Evolutionary conservation across 495 filamentous ascomycete species (phyloP), one percentile per base, ranked within the genome.

Genomic region (Aspergillus sclerotioniger): DNA sequence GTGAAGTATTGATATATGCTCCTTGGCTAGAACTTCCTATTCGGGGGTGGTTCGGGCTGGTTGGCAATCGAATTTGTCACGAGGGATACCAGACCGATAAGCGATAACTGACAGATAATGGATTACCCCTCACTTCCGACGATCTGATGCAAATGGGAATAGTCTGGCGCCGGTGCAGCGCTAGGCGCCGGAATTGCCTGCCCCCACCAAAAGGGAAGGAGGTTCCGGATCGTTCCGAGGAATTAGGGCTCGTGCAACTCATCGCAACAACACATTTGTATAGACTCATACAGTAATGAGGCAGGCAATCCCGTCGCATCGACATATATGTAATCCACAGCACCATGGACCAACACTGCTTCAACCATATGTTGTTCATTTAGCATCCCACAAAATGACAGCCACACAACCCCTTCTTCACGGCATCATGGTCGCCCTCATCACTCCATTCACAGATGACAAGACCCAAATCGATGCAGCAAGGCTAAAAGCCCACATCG

Each of bases 381-480:
- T n/a, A n/a, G n/a, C 33, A 21, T 39, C 35, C 8, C 33, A 54
- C 33, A 47, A 3, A 25, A 20, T 10, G 17, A 53, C 54, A 66
- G 64, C 33, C 66, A 59, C 17, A 35, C 31, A 52, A 44, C 37
- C 15, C 15, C 43, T 25, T 13, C 64, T 72, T 59, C 46, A 46
- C 41, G 71, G 71, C 15, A 70, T 74, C 55, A 65, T 74, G 56
- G 71, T 74, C 28, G 71, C 71, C 44, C 57, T 74, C 19, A 72
- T 74, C 63, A 74, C 71, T 54, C 70, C 70, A 35, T 74, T 72
- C 67, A 72, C 65, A 7, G 70, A 72, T 48, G 67, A 74, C 54
- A 51, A 58, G 28, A 64, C 62, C 19, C 46, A 62, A 20, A 75
- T 75, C 58, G 69, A 74, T 53, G 61, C 62, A 31, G 13, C 28